phyloP scores from a whole-genome alignment of 495 filamentous ascomycete genomes.

The Rhypophila decipiens region DNA sequence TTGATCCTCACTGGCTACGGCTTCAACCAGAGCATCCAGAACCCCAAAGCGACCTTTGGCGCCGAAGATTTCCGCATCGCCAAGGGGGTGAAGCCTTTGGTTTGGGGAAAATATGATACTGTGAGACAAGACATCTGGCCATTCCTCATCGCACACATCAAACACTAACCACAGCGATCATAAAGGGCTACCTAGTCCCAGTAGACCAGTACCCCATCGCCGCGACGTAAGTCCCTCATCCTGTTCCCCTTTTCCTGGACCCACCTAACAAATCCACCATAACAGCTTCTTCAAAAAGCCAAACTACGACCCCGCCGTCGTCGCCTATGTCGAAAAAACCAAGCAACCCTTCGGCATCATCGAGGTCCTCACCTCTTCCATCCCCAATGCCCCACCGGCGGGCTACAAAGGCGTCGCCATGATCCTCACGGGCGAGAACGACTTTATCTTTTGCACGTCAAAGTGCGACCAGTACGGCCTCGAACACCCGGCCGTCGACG shows the following conservation, averaged over 20 bases:
- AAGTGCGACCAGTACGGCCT: conserved; percentile 12
- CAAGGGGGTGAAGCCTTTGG: not conserved
- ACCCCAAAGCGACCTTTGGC: not conserved
- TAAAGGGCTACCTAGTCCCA: conserved; percentile 23
- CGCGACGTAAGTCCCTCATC: conserved; percentile 6
- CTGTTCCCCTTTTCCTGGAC: not conserved
- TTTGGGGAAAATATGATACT: conserved; percentile 10
- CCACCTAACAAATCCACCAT: not conserved
- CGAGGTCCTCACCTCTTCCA: conserved; percentile 19
- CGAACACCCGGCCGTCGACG: not conserved
- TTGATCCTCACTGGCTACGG: conserved; percentile 23
- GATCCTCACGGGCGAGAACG: conserved; percentile 24
- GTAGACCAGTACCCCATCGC: conserved; percentile 20
- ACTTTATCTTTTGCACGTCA: conserved; percentile 31
- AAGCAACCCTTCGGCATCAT: conserved; percentile 22
- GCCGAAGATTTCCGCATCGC: conserved; percentile 8
- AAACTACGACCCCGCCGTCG: conserved; percentile 17
- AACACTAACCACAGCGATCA: no score
- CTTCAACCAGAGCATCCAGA: conserved; percentile 15
- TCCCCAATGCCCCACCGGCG: not conserved
- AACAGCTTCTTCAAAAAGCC: conserved; percentile 31
- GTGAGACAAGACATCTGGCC: no score
- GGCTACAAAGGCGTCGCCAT: conserved; percentile 8
- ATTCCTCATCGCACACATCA: no score
- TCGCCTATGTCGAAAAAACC: conserved; percentile 19